These are phyloP conservation scores for Yamadazyma nakazawae DNA, from an alignment of 805 yeast species.

Conservation along the genomic window DNA sequence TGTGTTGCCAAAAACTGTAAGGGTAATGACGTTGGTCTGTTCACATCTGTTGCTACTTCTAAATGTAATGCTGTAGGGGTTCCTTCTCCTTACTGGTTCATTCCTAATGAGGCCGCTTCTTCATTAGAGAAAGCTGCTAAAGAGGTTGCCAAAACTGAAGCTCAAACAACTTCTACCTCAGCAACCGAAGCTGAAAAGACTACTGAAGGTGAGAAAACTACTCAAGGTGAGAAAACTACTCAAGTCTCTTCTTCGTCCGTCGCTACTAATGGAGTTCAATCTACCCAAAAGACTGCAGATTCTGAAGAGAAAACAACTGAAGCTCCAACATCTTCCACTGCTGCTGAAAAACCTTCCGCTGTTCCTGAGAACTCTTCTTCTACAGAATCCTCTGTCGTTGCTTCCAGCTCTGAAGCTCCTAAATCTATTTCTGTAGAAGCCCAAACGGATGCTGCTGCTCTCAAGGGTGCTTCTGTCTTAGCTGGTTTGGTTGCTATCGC, in stretches of 20 bases:
- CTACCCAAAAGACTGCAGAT: conserved; percentile 4
- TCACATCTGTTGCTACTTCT: conserved; percentile 29
- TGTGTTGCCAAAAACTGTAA: conserved; percentile 38
- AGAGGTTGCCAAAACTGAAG: conserved; percentile 15
- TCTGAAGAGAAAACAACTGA: conserved; percentile 5
- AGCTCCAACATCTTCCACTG: conserved; percentile 4
- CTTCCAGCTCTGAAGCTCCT: conserved; percentile 2
- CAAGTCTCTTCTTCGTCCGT: conserved; percentile 1
- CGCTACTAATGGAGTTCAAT: conserved; percentile 9
- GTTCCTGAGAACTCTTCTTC: too few relatives aligned
- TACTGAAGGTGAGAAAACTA: conserved; percentile 9
- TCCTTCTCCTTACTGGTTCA: conserved; percentile 23
- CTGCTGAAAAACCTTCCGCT: conserved; percentile 4
- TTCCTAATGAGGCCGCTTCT: conserved; percentile 22
- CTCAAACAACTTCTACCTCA: conserved; percentile 3
- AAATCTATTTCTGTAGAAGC: conserved; percentile 8
- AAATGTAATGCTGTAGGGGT: conserved; percentile 24
- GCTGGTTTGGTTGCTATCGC: conserved; percentile 13
- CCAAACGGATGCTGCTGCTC: conserved; percentile 10
- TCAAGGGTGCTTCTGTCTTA: conserved; percentile 9
- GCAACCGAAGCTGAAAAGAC: conserved; percentile 4
- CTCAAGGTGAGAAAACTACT: conserved; percentile 8
- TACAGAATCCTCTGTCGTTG: background rate
- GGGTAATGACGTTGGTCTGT: conserved; percentile 29
- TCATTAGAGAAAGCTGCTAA: conserved; percentile 15